Base-by-base conservation (phyloP, 1,284 basidiomycete genomes). In the Apiotrichum gracile region DNA sequence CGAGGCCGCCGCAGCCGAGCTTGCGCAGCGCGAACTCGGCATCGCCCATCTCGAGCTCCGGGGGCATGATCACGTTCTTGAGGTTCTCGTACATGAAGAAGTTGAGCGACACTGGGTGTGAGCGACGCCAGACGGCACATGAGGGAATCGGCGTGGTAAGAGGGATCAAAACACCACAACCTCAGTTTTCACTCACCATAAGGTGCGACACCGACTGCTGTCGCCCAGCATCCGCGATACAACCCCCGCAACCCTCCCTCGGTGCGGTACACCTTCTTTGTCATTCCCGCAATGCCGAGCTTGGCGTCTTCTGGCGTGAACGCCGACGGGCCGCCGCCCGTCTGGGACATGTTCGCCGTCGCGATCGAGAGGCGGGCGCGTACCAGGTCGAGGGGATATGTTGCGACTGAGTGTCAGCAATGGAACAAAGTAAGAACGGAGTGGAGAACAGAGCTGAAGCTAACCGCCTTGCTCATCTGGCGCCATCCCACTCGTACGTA, bases 311-410 rank as follows among this genome's bases (percentile, higher is more conserved):
- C 63, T 7, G 62, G 51, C 14, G 65, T 66, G 47, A 73, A 69
- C 14, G 61, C 62, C 13, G 53, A 38, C 16, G 49, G 51, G 10
- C 16, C 52, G 16, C 34, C 46, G 25, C 50, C 40, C 22, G 47
- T 51, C 5, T 61, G 51, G 4, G 68, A 57, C 60, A 72, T 61
- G 45, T 69, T 69, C 27, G 71, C 88, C 4, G 90, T 91, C 14
- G 90, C 91, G 65, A 97, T 94, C 26, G 89, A 92, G 61, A 97
- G 79, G 44, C 92, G 82, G n/a, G 90, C 88, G 48, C 92, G 83
- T 22, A 97, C 88, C 50, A 97, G 83, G 73, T 97, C 92, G 59
- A 97, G 77, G 4, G 92, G 92, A 75, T 96, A 97, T 67, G 92
- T 97, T 29, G 88, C 83, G 59, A 86, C 88, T 70, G 48, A 1